phyloP scores from a whole-genome alignment of 805 yeast genomes.

The Saturnispora saitoi region DNA sequence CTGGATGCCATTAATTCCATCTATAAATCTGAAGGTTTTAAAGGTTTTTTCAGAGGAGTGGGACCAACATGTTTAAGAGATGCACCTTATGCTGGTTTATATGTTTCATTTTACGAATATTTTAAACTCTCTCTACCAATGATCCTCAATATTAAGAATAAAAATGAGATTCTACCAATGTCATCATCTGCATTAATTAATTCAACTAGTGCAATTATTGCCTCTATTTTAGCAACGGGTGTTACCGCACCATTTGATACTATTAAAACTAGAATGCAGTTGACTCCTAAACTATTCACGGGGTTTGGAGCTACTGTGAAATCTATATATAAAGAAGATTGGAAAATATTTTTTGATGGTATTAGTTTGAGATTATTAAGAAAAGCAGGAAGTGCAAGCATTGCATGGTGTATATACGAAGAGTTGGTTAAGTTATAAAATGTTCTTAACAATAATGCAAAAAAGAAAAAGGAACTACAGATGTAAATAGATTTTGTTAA shows the following conservation, averaged over 20 bases:
- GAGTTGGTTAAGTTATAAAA: constrained; percentile 50
- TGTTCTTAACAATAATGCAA: not conserved
- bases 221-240: constrained; percentile 76
- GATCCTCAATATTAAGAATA: constrained; percentile 20
- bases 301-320: constrained; percentile 34
- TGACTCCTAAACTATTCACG: constrained; percentile 43
- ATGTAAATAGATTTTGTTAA: not conserved
- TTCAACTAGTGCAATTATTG: constrained; percentile 62
- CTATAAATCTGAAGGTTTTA: constrained; percentile 40
- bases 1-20: constrained; percentile 52
- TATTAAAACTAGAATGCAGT: constrained; percentile 83
- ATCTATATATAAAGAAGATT: constrained; percentile 38
- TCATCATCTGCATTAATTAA: constrained; percentile 46
- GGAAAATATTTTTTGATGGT: constrained; percentile 68
- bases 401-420: constrained; percentile 96
- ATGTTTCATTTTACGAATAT: constrained; percentile 77
- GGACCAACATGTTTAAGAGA: constrained; percentile 83
- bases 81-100: constrained; percentile 94
- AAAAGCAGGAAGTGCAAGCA: constrained; percentile 87
- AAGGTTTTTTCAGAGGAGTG: constrained; percentile 80
- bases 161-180: constrained; percentile 12
- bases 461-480: not conserved
- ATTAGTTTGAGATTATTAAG: constrained; percentile 70
- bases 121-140: constrained; percentile 50
- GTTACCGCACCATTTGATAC: constrained; percentile 94